Evolutionary conservation across 257 asterid genomes (phyloP).

Genomic region (Thymus quinquecostatus): DNA sequence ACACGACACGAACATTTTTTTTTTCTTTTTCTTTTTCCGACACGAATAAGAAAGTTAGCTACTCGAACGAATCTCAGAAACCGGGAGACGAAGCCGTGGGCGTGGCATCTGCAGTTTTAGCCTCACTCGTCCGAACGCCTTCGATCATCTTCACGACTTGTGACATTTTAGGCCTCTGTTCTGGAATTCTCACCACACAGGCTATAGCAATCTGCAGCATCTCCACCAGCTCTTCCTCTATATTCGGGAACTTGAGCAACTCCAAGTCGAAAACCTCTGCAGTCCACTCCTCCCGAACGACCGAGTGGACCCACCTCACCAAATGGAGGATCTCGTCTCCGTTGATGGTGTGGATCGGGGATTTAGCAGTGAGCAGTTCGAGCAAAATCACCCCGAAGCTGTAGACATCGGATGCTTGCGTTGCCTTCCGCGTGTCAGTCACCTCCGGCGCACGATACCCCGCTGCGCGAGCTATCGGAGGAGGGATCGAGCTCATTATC

Average conservation of each 20-base stretch:
- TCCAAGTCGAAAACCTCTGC: conserved; percentile 84
- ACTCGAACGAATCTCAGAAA: conserved; percentile 19
- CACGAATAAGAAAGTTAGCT: background rate
- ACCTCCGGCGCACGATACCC: conserved; percentile 87
- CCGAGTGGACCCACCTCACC: conserved; percentile 89
- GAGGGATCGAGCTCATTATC: conserved; percentile 65
- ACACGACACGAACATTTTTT: background rate
- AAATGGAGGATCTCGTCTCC: conserved; percentile 70
- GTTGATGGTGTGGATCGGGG: conserved; percentile 63
- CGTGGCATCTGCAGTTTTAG: conserved; percentile 40
- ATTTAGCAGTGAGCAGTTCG: conserved; percentile 74
- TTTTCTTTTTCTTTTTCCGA: no score
- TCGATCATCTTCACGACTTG: conserved; percentile 69
- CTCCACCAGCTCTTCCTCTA: conserved; percentile 83
- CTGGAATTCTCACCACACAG: conserved; percentile 64
- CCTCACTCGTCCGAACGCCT: conserved; percentile 40
- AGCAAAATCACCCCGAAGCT: conserved; percentile 77
- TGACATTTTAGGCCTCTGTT: conserved; percentile 70
- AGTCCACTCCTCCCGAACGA: conserved; percentile 89
- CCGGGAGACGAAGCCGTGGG: conserved; percentile 40
- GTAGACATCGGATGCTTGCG: conserved; percentile 74
- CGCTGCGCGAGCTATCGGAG: conserved; percentile 68
- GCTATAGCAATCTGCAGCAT: conserved; percentile 75
- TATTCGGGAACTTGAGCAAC: conserved; percentile 64
- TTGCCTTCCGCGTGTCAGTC: conserved; percentile 66